Evolutionary conservation across 768 basidiomycete genomes (phyloP).

Genomic region (Rhizopogon roseolus): DNA sequence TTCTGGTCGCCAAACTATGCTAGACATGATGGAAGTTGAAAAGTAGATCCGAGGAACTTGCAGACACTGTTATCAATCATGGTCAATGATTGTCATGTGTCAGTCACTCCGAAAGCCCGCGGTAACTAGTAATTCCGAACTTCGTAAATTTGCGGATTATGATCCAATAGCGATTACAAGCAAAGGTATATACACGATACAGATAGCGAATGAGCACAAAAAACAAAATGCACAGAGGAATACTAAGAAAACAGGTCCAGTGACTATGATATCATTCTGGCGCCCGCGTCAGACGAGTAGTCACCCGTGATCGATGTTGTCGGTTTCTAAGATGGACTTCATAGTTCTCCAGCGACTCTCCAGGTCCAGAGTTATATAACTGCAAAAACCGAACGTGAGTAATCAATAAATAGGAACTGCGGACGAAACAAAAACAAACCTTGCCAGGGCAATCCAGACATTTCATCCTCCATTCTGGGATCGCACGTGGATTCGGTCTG

Average conservation of each 20-base stretch:
- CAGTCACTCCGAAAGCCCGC: too few species aligned
- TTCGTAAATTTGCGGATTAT: not conserved
- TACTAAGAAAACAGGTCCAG: not conserved
- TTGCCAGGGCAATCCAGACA: slow-evolving; percentile 93
- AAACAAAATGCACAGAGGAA: slow-evolving; percentile 10
- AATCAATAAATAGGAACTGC: not conserved
- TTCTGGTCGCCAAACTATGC: slow-evolving; percentile 39
- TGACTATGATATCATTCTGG: not conserved
- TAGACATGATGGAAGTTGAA: not conserved
- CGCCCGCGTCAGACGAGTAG: slow-evolving; percentile 37
- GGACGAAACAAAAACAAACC: slow-evolving; percentile 36
- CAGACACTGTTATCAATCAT: too few species aligned
- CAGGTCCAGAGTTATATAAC: slow-evolving; percentile 90
- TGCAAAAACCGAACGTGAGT: slow-evolving; percentile 24
- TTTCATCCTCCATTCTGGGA: slow-evolving; percentile 86
- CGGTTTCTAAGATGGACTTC: slow-evolving; percentile 90
- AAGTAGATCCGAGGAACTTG: too few species aligned
- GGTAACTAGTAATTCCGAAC: too few species aligned
- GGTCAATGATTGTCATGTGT: not conserved
- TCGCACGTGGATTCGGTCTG: slow-evolving; percentile 47
- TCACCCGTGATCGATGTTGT: slow-evolving; percentile 71
- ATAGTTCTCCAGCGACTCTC: slow-evolving; percentile 83
- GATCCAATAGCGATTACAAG: slow-evolving; percentile 11
- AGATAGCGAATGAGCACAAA: slow-evolving; percentile 20
- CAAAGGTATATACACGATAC: slow-evolving; percentile 32